These are phyloP conservation scores for Amniculicola lignicola DNA, from an alignment of 495 filamentous ascomycete genomes.

Conservation along the genomic window DNA sequence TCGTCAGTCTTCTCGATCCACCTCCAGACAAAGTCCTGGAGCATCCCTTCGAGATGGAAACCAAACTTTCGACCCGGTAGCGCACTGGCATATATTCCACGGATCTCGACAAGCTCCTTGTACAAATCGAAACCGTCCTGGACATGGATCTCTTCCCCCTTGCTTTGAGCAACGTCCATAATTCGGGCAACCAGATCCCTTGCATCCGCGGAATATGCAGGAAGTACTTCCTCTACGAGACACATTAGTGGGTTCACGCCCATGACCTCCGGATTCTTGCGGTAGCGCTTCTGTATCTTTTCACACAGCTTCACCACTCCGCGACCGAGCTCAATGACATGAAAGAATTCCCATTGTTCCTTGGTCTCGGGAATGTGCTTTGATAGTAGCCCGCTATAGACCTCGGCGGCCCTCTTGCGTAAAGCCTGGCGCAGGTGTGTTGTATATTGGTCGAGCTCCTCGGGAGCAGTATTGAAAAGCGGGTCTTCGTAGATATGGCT, in stretches of 20 bases:
- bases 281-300: conserved; percentile 87
- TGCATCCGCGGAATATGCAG: conserved; percentile 83
- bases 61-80: conserved; percentile 69
- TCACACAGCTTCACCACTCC: conserved; percentile 75
- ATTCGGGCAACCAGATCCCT: conserved; percentile 77
- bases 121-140: conserved; percentile 95
- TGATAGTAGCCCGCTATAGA: conserved; percentile 69
- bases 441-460: conserved; percentile 65
- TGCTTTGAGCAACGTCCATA: conserved; percentile 63
- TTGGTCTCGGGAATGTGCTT: conserved; percentile 69
- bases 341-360: conserved; percentile 77
- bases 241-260: conserved; percentile 81
- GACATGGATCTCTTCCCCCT: conserved; percentile 71
- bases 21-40: conserved; percentile 91
- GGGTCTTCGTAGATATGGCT: conserved; percentile 78
- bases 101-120: conserved; percentile 76
- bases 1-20: conserved; percentile 82
- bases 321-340: conserved; percentile 85
- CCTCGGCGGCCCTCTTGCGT: conserved; percentile 65
- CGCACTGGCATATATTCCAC: conserved; percentile 68
- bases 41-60: conserved; percentile 78
- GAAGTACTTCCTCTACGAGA: conserved; percentile 78
- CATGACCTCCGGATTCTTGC: conserved; percentile 83
- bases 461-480: conserved; percentile 63
- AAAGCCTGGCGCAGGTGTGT: conserved; percentile 70